Evolutionary conservation across 2,329 filamentous ascomycete species (phyloP).

Genomic region (Diplodia scrobiculata): DNA sequence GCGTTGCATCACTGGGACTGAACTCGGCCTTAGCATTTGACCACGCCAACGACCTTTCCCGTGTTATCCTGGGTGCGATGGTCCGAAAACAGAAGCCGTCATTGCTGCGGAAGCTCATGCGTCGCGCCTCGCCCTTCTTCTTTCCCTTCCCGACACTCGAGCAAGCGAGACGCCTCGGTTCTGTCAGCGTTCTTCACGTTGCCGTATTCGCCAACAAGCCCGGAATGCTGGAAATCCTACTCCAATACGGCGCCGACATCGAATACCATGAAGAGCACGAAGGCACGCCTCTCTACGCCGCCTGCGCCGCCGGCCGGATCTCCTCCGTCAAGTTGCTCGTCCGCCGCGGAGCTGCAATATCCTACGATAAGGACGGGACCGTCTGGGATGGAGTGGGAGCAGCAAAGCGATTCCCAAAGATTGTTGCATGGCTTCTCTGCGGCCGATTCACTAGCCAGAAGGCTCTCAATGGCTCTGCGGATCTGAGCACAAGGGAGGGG

Average conservation of each 20-base stretch:
- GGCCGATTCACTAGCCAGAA: background rate
- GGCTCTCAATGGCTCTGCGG: background rate
- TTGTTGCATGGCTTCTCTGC: background rate
- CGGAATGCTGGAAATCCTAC: background rate
- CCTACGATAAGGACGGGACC: background rate
- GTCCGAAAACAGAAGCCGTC: background rate
- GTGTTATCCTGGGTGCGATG: too few species aligned
- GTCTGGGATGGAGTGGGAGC: background rate
- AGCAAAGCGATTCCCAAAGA: background rate
- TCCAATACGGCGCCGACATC: background rate
- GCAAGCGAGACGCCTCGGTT: background rate
- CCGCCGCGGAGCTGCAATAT: background rate
- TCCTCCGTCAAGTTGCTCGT: background rate
- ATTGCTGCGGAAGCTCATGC: background rate
- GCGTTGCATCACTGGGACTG: background rate
- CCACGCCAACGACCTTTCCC: background rate
- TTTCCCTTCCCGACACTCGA: background rate
- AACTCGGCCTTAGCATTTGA: background rate
- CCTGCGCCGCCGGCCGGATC: background rate
- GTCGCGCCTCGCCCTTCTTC: too few species aligned
- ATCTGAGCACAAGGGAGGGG: too few species aligned
- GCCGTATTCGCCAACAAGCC: background rate
- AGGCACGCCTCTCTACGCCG: background rate
- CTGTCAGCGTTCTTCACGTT: background rate
- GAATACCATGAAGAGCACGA: background rate